Conservation (phyloP, 139 green algal genomes). For the Bryopsis sp. region DNA sequence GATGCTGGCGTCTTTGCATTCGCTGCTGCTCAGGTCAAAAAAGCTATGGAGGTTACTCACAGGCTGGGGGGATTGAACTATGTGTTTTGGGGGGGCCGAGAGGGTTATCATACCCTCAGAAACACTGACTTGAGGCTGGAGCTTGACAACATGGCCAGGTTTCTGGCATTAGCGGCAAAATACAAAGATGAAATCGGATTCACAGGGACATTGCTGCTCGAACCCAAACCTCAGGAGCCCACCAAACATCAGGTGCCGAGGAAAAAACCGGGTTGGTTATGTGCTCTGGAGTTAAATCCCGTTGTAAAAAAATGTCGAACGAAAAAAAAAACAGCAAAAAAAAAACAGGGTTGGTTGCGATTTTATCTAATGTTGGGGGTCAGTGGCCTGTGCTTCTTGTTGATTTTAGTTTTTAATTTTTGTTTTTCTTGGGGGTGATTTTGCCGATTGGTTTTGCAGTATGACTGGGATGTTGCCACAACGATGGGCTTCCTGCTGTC, state of each 20-base stretch:
- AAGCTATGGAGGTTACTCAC: slow-evolving; percentile 42
- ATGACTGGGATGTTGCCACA: slow-evolving; percentile 58
- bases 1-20: slow-evolving; percentile 43
- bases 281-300: too few species aligned
- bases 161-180: slow-evolving; percentile 39
- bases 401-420: slow-evolving; percentile 16
- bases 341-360: too few species aligned
- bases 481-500: slow-evolving; percentile 46
- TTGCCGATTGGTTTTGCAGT: slow-evolving; percentile 23
- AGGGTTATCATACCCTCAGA: slow-evolving; percentile 62
- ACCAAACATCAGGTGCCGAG: slow-evolving; percentile 51
- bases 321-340: too few species aligned
- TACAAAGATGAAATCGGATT: slow-evolving; percentile 48
- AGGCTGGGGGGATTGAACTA: slow-evolving; percentile 45
- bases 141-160: slow-evolving; percentile 46
- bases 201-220: slow-evolving; percentile 48
- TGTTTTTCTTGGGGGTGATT: slow-evolving; percentile 3
- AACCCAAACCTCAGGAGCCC: slow-evolving; percentile 68
- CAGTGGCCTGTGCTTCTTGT: too few species aligned
- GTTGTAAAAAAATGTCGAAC: too few species aligned
- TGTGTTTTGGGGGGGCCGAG: slow-evolving; percentile 68
- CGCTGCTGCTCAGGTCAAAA: slow-evolving; percentile 51
- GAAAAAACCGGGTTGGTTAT: too few species aligned
- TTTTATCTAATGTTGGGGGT: too few species aligned
- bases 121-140: slow-evolving; percentile 63